These are phyloP conservation scores for Taiozyma sp. DNA, from an alignment of 1,139 yeast genomes.

Conservation along the genomic window DNA sequence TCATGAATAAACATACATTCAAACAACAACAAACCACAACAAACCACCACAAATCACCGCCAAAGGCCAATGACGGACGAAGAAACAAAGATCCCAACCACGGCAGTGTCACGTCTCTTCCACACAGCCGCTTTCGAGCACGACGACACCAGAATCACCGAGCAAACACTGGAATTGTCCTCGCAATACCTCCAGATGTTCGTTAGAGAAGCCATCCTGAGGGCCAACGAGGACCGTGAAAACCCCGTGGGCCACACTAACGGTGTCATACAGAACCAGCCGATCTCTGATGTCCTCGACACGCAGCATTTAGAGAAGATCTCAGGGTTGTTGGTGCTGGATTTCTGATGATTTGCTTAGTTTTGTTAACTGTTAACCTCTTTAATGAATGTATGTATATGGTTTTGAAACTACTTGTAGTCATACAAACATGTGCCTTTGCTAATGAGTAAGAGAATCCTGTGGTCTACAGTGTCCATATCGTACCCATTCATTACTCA, in stretches of 20 bases:
- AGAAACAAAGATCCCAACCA: constrained; percentile 30
- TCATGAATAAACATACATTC: background rate
- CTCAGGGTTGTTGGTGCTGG: constrained; percentile 53
- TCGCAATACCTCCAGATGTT: constrained; percentile 57
- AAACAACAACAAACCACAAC: background rate
- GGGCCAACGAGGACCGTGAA: constrained; percentile 49
- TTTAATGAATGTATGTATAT: background rate
- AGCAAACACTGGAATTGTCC: constrained; percentile 44
- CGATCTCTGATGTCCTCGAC: constrained; percentile 38
- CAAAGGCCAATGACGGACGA: constrained; percentile 2
- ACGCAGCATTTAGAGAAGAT: constrained; percentile 48
- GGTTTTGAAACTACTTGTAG: too few species aligned
- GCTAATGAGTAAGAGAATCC: background rate
- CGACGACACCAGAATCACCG: constrained; percentile 43
- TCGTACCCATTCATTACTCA: background rate
- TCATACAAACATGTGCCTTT: too few species aligned
- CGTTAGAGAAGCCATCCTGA: constrained; percentile 56
- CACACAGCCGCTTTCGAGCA: constrained; percentile 48
- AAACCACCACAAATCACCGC: background rate
- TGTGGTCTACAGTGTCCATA: background rate
- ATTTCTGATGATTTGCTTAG: constrained; percentile 32
- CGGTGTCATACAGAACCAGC: constrained; percentile 28
- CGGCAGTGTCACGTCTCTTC: constrained; percentile 52
- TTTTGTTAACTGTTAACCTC: too few species aligned
- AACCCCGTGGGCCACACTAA: constrained; percentile 28